phyloP scores from a whole-genome alignment of 1,139 yeast genomes.

The Taphrina populina region DNA sequence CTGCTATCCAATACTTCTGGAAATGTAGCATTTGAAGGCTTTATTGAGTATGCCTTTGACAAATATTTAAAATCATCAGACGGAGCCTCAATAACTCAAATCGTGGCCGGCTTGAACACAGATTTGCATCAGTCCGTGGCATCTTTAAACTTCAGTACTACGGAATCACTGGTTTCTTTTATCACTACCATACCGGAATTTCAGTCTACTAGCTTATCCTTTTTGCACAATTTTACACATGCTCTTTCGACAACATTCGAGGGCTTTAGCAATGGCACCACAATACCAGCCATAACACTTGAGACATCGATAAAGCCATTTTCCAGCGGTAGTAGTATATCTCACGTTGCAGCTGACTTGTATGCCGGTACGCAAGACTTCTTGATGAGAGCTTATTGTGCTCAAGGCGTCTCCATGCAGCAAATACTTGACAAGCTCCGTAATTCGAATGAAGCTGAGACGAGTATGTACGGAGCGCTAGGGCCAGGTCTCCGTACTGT shows the following conservation, averaged over 20 bases:
- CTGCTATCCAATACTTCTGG: conserved; percentile 2
- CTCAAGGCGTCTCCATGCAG: conserved; percentile 22
- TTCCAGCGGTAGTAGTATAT: conserved; percentile 24
- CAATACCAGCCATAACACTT: conserved; percentile 4
- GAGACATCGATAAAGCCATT: conserved; percentile 26
- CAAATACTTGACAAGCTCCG: not conserved
- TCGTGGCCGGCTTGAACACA: not conserved
- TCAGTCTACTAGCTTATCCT: not conserved
- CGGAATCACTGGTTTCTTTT: conserved; percentile 4
- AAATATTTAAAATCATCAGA: conserved; percentile 4
- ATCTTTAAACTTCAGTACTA: not conserved
- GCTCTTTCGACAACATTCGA: conserved; percentile 9
- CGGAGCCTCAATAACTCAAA: not conserved
- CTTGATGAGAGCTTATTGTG: conserved; percentile 25
- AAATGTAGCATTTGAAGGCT: conserved; percentile 11
- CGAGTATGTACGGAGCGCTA: conserved; percentile 25
- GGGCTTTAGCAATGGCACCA: not conserved
- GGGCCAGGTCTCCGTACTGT: conserved; percentile 34
- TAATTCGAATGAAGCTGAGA: conserved; percentile 2
- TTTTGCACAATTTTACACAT: conserved; percentile 10
- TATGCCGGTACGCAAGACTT: conserved; percentile 28
- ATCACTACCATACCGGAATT: not conserved
- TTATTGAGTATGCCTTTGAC: conserved; percentile 34
- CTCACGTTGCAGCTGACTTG: conserved; percentile 27
- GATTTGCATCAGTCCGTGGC: not conserved